phyloP scores from a whole-genome alignment of 495 filamentous ascomycete genomes.

The Xylaria telfairii region DNA sequence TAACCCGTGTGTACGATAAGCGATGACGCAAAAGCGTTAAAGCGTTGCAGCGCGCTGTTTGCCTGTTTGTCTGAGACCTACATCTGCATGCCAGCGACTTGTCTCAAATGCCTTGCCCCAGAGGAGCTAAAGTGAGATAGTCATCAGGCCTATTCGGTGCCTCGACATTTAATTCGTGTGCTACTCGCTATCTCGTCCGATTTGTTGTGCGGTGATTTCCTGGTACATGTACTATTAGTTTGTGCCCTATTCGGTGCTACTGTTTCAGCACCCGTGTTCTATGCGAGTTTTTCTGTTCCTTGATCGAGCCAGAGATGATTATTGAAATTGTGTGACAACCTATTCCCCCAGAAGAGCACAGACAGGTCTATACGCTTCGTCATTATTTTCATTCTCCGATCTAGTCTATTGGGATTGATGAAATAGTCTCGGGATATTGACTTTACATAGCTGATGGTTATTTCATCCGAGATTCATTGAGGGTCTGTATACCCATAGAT shows the following conservation, averaged over 20 bases:
- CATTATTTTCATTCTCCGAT: background rate
- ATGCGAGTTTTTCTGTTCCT: background rate
- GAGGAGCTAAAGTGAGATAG: background rate
- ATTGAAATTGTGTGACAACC: background rate
- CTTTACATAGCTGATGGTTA: background rate
- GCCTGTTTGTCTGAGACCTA: slow-evolving; percentile 8
- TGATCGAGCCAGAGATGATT: background rate
- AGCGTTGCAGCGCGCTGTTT: background rate
- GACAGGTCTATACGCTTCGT: background rate
- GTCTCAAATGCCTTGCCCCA: background rate
- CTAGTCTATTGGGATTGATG: background rate
- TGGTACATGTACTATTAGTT: background rate
- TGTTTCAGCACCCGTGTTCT: background rate
- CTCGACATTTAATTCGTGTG: background rate
- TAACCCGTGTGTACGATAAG: slow-evolving; percentile 10
- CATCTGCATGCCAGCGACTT: background rate
- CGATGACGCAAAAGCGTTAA: background rate
- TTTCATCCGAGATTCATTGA: background rate
- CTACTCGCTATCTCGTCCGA: background rate
- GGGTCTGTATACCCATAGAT: background rate
- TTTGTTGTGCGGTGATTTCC: background rate
- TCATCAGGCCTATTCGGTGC: background rate
- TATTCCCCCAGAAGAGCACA: background rate
- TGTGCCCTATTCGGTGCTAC: background rate
- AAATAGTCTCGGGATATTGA: background rate